These are phyloP conservation scores for Ogataea philodendri DNA, from an alignment of 805 yeast species.

Conservation along the genomic window DNA sequence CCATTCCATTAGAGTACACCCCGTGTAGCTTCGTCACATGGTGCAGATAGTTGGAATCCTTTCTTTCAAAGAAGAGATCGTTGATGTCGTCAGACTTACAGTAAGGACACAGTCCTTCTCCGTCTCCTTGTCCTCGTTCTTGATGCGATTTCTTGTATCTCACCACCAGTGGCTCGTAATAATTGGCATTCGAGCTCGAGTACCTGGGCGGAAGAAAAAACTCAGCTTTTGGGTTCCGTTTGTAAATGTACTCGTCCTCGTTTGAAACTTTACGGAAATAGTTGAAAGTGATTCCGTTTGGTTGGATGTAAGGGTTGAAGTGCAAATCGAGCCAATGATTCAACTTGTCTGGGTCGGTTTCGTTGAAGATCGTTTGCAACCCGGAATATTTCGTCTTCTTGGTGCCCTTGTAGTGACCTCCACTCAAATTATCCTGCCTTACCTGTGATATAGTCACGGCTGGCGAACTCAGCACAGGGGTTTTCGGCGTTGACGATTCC, in stretches of 20 bases:
- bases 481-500: conserved; percentile 3
- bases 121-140: conserved; percentile 18
- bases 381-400: conserved; percentile 14
- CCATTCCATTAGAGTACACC: conserved; percentile 31
- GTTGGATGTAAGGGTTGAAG: conserved; percentile 21
- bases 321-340: conserved; percentile 15
- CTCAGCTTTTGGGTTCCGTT: conserved; percentile 17
- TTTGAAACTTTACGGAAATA: conserved; percentile 14
- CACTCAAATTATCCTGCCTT: conserved; percentile 5
- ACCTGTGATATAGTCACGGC: no score
- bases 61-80: conserved; percentile 25
- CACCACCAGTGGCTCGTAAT: conserved; percentile 27
- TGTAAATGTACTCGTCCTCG: conserved; percentile 19
- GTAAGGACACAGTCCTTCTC: conserved; percentile 34
- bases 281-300: conserved; percentile 20
- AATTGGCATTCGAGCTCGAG: conserved; percentile 19
- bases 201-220: conserved; percentile 17
- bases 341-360: conserved; percentile 13
- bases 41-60: conserved; percentile 31
- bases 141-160: conserved; percentile 16
- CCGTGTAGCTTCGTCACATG: conserved; percentile 35
- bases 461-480: no score
- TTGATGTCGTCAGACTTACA: conserved; percentile 21
- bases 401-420: conserved; percentile 9
- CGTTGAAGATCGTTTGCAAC: conserved; percentile 13